Evolutionary conservation across 192 early-diverging fungal species (phyloP).

Genomic region (Geranomyces michiganensis): DNA sequence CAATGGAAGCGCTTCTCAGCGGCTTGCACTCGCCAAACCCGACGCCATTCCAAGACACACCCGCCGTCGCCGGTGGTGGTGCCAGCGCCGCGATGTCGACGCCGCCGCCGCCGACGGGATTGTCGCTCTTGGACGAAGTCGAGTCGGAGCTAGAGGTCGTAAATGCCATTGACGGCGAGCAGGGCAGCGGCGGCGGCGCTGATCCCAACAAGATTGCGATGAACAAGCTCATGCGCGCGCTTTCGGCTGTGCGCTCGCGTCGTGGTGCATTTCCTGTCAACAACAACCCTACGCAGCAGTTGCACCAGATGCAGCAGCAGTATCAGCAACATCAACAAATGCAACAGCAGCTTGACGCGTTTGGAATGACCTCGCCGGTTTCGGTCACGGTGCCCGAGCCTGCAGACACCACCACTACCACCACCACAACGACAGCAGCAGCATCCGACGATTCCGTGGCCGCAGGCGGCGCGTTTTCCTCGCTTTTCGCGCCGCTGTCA

Average conservation of each 20-base stretch:
- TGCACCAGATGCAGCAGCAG: slow-evolving; percentile 3
- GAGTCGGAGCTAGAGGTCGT: slow-evolving; percentile 23
- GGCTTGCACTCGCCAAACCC: slow-evolving; percentile 7
- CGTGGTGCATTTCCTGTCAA: neutral
- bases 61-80: neutral
- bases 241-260: slow-evolving; percentile 14
- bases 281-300: neutral
- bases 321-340: neutral
- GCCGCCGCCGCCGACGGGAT: neutral
- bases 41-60: neutral
- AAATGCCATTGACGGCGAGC: neutral
- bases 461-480: neutral
- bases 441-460: too few species aligned
- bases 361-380: too few species aligned
- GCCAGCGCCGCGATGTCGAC: neutral
- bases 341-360: neutral
- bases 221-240: slow-evolving; percentile 21
- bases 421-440: neutral
- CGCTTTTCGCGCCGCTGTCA: slow-evolving; percentile 19
- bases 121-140: slow-evolving; percentile 17
- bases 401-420: too few species aligned
- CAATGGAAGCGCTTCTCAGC: slow-evolving; percentile 19
- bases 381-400: too few species aligned
- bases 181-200: too few species aligned
- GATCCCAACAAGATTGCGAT: slow-evolving; percentile 11